A percentile compares a stretch with the other conserved stretches of the same genome.
Conservation (phyloP, 1,139 yeast genomes). For the Saccharomyces pastorianus region DNA sequence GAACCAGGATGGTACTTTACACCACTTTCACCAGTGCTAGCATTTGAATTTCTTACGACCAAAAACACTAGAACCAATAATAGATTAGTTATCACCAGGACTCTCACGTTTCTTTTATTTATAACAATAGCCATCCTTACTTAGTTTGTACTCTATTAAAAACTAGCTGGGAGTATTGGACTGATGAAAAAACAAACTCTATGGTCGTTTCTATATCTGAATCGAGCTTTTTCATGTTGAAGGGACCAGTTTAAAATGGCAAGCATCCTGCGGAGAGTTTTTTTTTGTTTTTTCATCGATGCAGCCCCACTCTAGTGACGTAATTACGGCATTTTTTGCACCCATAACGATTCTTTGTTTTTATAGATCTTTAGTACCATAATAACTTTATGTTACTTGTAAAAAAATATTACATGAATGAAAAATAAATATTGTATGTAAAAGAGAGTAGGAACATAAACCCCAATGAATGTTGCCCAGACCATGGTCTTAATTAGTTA, state of each 20-base stretch:
- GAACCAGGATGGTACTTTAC: not conserved
- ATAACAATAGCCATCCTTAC: conserved; percentile 2
- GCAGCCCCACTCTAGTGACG: not conserved
- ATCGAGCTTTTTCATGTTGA: not conserved
- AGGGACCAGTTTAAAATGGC: not conserved
- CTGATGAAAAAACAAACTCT: not conserved
- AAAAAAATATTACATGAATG: not conserved
- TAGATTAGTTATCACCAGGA: conserved; percentile 20
- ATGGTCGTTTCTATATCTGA: not conserved
- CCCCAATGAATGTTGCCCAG: not conserved
- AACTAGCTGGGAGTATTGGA: not conserved
- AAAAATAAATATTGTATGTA: not conserved
- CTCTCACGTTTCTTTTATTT: conserved; percentile 25
- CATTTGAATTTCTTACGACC: conserved; percentile 20
- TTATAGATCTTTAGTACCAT: not conserved
- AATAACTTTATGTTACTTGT: not conserved
- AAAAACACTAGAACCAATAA: conserved; percentile 23
- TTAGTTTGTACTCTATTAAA: not conserved
- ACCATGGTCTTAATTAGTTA: not conserved
- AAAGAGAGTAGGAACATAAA: not conserved
- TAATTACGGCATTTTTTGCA: not conserved
- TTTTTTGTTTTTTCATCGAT: not conserved
- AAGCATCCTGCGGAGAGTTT: not conserved
- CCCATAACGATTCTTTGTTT: not conserved
- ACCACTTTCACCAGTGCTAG: conserved; percentile 2